Evolutionary conservation across 805 yeast species (phyloP).

Genomic region (Candida nonsorbophila): DNA sequence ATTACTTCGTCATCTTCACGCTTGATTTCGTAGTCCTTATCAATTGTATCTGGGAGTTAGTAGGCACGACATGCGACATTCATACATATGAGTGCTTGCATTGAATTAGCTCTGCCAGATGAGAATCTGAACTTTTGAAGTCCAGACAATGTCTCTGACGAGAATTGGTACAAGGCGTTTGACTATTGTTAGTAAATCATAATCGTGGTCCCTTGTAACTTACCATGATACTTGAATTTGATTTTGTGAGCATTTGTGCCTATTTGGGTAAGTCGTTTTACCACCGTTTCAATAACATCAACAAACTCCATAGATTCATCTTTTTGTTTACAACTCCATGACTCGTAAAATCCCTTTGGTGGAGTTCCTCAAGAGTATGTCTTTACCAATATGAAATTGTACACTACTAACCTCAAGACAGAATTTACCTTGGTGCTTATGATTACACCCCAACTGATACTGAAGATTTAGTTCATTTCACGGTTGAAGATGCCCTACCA

Average conservation of each 20-base stretch:
- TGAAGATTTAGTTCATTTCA: slow-evolving; percentile 71
- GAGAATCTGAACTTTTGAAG: slow-evolving; percentile 70
- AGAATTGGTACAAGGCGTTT: slow-evolving; percentile 50
- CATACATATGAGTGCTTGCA: slow-evolving; percentile 61
- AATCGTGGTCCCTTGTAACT: background rate
- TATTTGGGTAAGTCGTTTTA: no score
- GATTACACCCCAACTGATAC: slow-evolving; percentile 77
- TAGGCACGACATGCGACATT: slow-evolving; percentile 2
- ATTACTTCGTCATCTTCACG: slow-evolving; percentile 45
- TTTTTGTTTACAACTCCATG: no score
- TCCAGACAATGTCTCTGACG: slow-evolving; percentile 52
- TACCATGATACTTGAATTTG: background rate
- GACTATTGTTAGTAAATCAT: slow-evolving; percentile 4
- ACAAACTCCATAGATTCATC: no score
- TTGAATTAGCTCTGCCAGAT: slow-evolving; percentile 56
- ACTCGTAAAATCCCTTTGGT: slow-evolving; percentile 34
- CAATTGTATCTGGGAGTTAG: slow-evolving; percentile 43
- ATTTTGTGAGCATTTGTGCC: no score
- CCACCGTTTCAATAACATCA: no score
- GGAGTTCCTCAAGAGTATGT: slow-evolving; percentile 42
- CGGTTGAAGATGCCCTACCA: slow-evolving; percentile 87
- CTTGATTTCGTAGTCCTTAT: slow-evolving; percentile 48
- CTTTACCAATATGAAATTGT: background rate
- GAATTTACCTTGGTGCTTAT: slow-evolving; percentile 87
- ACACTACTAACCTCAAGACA: slow-evolving; percentile 32